Base-by-base conservation (phyloP, 202 grass and related monocot species). In the Alloteropsis angusta region DNA sequence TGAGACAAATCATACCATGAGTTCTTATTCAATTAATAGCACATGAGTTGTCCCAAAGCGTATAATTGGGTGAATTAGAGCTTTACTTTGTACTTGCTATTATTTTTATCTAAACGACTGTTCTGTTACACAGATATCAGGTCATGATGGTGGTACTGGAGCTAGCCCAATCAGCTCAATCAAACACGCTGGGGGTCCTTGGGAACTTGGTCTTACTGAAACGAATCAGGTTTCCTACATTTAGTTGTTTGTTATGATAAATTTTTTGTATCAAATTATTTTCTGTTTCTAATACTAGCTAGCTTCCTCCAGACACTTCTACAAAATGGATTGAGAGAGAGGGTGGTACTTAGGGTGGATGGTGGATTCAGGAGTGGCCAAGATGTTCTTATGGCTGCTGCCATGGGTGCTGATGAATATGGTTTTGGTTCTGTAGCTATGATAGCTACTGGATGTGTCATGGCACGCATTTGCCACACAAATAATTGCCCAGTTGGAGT, bases 401-500 rank as follows among this genome's bases (percentile, higher is more conserved):
- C 90, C 66, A 96, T 99, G 96, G 96, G 96, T 48, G 96, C 96
- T 66, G 96, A 99, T 84, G 96, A 99, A 80, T 99, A 96, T 91
- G 96, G 96, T 74, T 99, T 99, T 84, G 96, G 96, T 80, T 99
- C 96, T 61, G 96, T 99, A 64, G 96, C 96, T 77, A 99, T 99
- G 96, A 99, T 99, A 87, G 96, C 96, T 72, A 99, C 96, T 23
- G 96, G 96, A 43, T 99, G 96, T 88, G 90, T 99, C 77, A 99
- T 99, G 96, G 96, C 96, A 56, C 92, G 96, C 28, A 99, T 99
- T 74, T 99, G 96, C 84, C 96, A 99, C 85, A 99, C 96, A 81
- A 99, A 99, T 74, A 99, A 99, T 70, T 99, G 96, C 53, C 96
- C 96, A 47, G 96, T 99, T 84, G 96, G 96, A 79, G 96, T 99